These are phyloP conservation scores for Geosmithia morbida DNA, from an alignment of 2,329 filamentous ascomycete genomes.

Conservation along the genomic window DNA sequence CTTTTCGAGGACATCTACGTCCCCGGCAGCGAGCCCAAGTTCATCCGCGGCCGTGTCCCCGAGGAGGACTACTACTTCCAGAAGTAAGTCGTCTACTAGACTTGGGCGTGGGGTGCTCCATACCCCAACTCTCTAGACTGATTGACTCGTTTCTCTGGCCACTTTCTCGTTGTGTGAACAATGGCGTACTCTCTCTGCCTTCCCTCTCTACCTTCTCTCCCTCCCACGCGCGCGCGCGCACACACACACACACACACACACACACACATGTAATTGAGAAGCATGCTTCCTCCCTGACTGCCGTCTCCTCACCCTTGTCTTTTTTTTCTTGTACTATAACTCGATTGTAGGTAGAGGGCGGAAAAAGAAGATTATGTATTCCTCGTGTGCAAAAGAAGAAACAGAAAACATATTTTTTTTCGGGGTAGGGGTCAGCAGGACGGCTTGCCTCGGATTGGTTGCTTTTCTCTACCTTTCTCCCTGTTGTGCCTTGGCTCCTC, in stretches of 20 bases:
- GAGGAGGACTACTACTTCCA: constrained; percentile 95
- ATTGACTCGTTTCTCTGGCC: not conserved
- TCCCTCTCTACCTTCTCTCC: not conserved
- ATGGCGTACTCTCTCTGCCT: too few relatives aligned
- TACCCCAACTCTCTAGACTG: not conserved
- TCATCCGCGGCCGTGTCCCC: constrained; percentile 71
- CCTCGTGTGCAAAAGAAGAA: not conserved
- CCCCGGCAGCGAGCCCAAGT: constrained; percentile 71
- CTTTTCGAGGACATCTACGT: constrained; percentile 97
- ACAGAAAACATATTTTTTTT: too few relatives aligned
- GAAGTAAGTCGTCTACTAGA: constrained; percentile 10
- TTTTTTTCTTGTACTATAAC: constrained; percentile 13
- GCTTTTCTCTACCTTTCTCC: too few relatives aligned
- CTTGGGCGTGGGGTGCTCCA: too few relatives aligned
- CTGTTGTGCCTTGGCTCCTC: not conserved
- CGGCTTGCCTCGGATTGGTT: not conserved
- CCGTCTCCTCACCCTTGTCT: constrained; percentile 1
- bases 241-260: too few relatives aligned
- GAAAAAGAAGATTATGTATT: constrained; percentile 1
- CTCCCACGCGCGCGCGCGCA: too few relatives aligned
- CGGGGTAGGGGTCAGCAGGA: not conserved
- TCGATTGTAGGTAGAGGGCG: constrained; percentile 3
- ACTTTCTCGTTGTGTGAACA: too few relatives aligned
- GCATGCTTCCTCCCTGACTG: constrained; percentile 3
- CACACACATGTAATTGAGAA: not conserved